Percentiles rank a stretch among this genome's conserved stretches.
These are phyloP conservation scores for Xylariaceae sp. DNA, from an alignment of 2,329 filamentous ascomycete species.

Conservation along the genomic window DNA sequence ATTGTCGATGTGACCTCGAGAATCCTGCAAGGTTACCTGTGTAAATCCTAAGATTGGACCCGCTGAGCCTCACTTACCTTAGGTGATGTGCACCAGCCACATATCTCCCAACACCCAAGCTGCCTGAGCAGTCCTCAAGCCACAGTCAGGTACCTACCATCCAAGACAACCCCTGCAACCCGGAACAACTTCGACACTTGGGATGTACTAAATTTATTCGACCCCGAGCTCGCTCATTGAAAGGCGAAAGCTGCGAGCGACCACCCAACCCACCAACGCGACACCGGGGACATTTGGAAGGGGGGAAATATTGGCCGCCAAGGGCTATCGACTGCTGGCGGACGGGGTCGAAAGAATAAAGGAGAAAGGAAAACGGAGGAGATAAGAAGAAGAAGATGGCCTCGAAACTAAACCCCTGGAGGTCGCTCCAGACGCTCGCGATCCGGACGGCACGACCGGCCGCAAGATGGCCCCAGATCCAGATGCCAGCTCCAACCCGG, in stretches of 20 bases:
- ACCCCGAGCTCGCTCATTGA: too few species aligned
- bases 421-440: constrained; percentile 26
- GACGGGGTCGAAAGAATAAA: constrained; percentile 8
- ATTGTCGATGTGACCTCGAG: too few species aligned
- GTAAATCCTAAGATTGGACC: too few species aligned
- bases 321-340: constrained; percentile 13
- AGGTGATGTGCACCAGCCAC: too few species aligned
- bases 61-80: too few species aligned
- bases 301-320: not conserved
- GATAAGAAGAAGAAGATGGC: constrained; percentile 22
- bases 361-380: not conserved
- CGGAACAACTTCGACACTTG: constrained; percentile 9
- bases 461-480: not conserved
- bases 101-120: too few species aligned
- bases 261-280: not conserved
- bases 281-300: not conserved
- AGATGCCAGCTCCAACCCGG: constrained; percentile 1
- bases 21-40: too few species aligned
- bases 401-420: constrained; percentile 29
- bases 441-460: constrained; percentile 25
- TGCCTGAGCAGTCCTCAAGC: too few species aligned
- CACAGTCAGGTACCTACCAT: too few species aligned
- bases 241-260: too few species aligned
- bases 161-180: constrained; percentile 1
- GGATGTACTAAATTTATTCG: not conserved